Evolutionary conservation across 768 basidiomycete genomes (phyloP), one percentile per base, ranked within the genome.

Genomic region (Postia placenta): DNA sequence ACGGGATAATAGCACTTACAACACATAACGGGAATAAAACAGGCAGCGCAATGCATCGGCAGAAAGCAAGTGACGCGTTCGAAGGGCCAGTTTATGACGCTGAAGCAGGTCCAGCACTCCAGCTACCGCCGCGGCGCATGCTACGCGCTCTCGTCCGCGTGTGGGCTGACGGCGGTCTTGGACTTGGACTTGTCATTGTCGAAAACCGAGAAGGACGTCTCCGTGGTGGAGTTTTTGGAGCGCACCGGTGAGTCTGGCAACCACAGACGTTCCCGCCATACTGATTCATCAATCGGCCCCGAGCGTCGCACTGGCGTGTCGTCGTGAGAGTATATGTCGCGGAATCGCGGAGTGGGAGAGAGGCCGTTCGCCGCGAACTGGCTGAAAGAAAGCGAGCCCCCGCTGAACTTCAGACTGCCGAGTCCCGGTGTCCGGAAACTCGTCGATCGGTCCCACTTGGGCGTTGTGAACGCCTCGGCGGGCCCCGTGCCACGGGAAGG

Each of bases 401-500:
- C 15, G 58, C 42, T 28, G 11, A 27, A 36, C 47, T 27, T 26
- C 35, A 36, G 9, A 60, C 36, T 64, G 35, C 68, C 68, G 42
- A 64, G n/a, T n/a, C n/a, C n/a, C n/a, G n/a, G n/a, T n/a, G n/a
- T n/a, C n/a, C n/a, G n/a, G n/a, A n/a, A 15, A 33, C 30, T 33
- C 15, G 30, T 7, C 30, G 9, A 79, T 45, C 74, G 48, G 5
- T 71, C 73, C n/a, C n/a, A n/a, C 62, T 83, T 86, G n/a, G 83
- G 84, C 17, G 83, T 85, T 35, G 74, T 67, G 57, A 83, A 83
- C 2, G 80, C 67, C 14, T 65, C 60, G 37, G 72, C 72, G 56
- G 86, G 80, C 58, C 71, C 79, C 56, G 87, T 80, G 3, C 87
- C 85, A 38, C 87, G 72, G n/a, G 87, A 89, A 3, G 87, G 87